Evolutionary conservation across 2,329 filamentous ascomycete genomes (phyloP).

Genomic region (Cercospora berteroae): DNA sequence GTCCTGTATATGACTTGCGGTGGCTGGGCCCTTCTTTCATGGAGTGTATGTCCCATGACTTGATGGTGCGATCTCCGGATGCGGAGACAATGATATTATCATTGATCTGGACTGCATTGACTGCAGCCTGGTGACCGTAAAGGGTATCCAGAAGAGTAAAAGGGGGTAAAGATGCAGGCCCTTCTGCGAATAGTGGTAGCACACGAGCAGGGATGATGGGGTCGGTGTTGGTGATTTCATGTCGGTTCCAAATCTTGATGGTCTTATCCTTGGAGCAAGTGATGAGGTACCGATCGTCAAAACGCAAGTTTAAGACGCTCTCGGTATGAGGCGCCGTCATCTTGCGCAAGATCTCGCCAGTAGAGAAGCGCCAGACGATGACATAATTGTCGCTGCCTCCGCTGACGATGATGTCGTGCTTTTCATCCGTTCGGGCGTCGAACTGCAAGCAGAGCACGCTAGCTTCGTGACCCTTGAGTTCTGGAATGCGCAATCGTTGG

Average conservation of each 20-base stretch:
- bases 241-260: conserved; percentile 93
- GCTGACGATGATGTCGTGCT: conserved; percentile 90
- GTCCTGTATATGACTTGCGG: conserved; percentile 68
- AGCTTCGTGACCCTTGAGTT: conserved; percentile 72
- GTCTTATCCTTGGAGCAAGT: conserved; percentile 97
- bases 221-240: conserved; percentile 54
- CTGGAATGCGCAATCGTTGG: conserved; percentile 66
- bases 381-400: conserved; percentile 90
- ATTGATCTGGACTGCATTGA: conserved; percentile 92
- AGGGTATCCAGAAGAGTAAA: conserved; percentile 77
- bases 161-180: conserved; percentile 55
- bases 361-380: conserved; percentile 91
- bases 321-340: conserved; percentile 77
- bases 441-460: conserved; percentile 96
- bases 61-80: conserved; percentile 89
- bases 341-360: conserved; percentile 75
- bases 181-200: conserved; percentile 41
- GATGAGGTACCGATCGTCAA: conserved; percentile 85
- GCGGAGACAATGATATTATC: conserved; percentile 87
- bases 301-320: conserved; percentile 89
- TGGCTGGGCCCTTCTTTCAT: conserved; percentile 46
- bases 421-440: conserved; percentile 67
- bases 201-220: conserved; percentile 37
- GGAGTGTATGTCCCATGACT: conserved; percentile 90
- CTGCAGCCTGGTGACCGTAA: conserved; percentile 82